phyloP scores from a whole-genome alignment of 495 filamentous ascomycete species.

The Bombardia bombarda region DNA sequence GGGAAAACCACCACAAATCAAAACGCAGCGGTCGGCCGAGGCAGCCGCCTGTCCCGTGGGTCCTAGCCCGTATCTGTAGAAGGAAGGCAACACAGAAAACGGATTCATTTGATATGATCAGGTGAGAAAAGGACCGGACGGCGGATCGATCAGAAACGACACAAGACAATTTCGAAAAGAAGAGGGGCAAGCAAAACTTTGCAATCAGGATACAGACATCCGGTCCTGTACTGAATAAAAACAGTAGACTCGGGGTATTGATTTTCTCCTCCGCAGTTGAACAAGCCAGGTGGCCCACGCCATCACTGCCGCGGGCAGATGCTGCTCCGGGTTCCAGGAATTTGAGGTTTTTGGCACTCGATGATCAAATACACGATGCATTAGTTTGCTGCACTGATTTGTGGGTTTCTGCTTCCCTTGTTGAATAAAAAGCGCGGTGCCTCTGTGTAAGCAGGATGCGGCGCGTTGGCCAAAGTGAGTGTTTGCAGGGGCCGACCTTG shows the following conservation, averaged over 20 bases:
- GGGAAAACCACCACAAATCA: background rate
- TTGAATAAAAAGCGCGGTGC: no score
- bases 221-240: no score
- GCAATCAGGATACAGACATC: no score
- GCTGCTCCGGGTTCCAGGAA: background rate
- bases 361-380: no score
- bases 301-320: background rate
- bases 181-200: no score
- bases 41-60: constrained; percentile 2
- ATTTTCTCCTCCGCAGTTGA: no score
- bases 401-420: background rate
- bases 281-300: background rate
- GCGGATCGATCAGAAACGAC: background rate
- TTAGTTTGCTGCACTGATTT: no score
- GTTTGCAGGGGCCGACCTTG: constrained; percentile 2
- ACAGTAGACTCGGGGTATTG: no score
- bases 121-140: background rate
- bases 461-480: background rate
- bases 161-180: no score
- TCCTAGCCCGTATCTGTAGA: constrained; percentile 2
- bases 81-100: constrained; percentile 8
- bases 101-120: constrained; percentile 3
- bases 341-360: background rate
- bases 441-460: background rate
- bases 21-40: constrained; percentile 8